Conservation (phyloP, 345 rosid species). For the Populus pruinosa region DNA sequence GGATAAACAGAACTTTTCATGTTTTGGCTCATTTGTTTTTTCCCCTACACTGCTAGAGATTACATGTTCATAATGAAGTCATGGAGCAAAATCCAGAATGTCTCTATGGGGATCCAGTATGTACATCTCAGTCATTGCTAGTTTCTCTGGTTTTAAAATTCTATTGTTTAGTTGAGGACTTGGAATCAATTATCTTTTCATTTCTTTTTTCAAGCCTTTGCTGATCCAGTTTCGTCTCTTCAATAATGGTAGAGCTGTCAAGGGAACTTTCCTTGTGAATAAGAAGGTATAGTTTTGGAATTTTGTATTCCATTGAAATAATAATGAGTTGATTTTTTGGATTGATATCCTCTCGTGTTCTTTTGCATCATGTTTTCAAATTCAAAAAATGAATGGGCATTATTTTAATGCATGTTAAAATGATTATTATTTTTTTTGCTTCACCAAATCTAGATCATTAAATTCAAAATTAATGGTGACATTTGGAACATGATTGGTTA, state of each 20-base stretch:
- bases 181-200: slow-evolving; percentile 6
- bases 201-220: slow-evolving; percentile 52
- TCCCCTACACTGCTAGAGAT: not conserved
- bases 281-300: slow-evolving; percentile 46
- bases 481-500: too few relatives aligned
- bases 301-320: slow-evolving; percentile 1
- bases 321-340: not conserved
- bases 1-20: not conserved
- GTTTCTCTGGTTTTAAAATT: not conserved
- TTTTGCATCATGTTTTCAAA: not conserved
- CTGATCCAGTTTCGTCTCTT: slow-evolving; percentile 76
- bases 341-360: too few relatives aligned
- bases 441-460: too few relatives aligned
- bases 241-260: slow-evolving; percentile 59
- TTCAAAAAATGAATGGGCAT: too few relatives aligned
- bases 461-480: too few relatives aligned
- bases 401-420: too few relatives aligned
- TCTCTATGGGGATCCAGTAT: slow-evolving; percentile 32
- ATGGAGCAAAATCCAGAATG: slow-evolving; percentile 24
- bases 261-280: slow-evolving; percentile 79
- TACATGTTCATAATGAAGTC: slow-evolving; percentile 4
- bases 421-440: too few relatives aligned
- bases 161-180: not conserved
- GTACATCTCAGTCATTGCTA: slow-evolving; percentile 4
- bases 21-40: not conserved